Conservation (phyloP, 192 early-diverging fungal species). For the Podila horticola region DNA sequence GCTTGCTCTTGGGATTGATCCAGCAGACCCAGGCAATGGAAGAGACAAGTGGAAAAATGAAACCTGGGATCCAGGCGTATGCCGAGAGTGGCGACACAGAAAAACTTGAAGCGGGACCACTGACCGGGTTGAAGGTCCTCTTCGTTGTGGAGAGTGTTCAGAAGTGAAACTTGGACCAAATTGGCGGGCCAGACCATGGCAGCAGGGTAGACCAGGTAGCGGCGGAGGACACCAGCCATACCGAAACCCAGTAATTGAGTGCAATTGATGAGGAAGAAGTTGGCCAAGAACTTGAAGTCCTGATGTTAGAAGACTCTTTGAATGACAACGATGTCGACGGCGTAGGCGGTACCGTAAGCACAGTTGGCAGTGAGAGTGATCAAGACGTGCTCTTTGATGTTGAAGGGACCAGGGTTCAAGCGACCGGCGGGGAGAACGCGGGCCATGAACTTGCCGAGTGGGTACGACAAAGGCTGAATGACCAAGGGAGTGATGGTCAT, state of each 20-base stretch:
- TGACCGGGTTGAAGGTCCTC: conserved; percentile 25
- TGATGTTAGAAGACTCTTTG: conserved; percentile 63
- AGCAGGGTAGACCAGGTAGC: conserved; percentile 81
- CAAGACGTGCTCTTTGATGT: no score
- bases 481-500: no score
- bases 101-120: conserved; percentile 37
- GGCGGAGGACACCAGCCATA: conserved; percentile 79
- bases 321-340: conserved; percentile 61
- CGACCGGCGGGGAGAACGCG: conserved; percentile 66
- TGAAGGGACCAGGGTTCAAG: no score
- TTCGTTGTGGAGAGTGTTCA: conserved; percentile 50
- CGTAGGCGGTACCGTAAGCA: no score
- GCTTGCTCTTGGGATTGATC: not conserved
- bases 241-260: conserved; percentile 63
- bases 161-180: conserved; percentile 49
- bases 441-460: no score
- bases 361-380: conserved; percentile 60
- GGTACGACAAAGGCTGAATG: no score
- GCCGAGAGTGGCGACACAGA: conserved; percentile 37
- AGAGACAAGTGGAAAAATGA: conserved; percentile 43
- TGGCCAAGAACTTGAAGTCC: conserved; percentile 58
- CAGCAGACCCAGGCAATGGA: no score
- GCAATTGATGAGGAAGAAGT: conserved; percentile 62
- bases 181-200: no score
- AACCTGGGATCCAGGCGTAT: conserved; percentile 50